Base-by-base conservation (phyloP, 208 protist species). In the Trypanosoma avium region DNA sequence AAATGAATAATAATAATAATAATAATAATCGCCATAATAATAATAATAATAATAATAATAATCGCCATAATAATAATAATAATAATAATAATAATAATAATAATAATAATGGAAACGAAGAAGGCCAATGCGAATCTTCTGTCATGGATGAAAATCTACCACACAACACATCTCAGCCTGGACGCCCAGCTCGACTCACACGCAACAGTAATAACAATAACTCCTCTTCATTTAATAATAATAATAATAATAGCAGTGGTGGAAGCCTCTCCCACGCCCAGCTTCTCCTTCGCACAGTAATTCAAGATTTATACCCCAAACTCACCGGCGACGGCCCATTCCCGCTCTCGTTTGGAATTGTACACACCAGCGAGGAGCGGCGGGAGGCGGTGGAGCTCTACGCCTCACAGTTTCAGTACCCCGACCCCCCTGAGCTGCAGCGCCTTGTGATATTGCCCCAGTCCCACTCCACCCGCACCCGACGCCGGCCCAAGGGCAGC, bases 241-340 rank as follows among this genome's bases (percentile, higher is more conserved):
- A n/a, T n/a, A n/a, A n/a, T n/a, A n/a, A n/a, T n/a, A n/a, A n/a
- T n/a, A n/a, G n/a, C n/a, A n/a, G 58, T 54, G 49, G 49, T 1
- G 17, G 8, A 12, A n/a, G 22, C 10, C 26, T 84, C 27, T 75
- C 78, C n/a, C 82, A 92, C 61, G 63, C 85, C 9, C 82, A 94
- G 79, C 64, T 83, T 22, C 66, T 94, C 13, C 75, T 92, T n/a
- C 85, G 85, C 52, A 86, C 84, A 1, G 76, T 82, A 1, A 92
- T 94, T 61, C 75, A 90, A 56, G 88, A 94, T 42, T 82, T 90
- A 48, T 92, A 88, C 24, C 73, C 75, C 3, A 84, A 87, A 68
- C 77, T 95, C 3, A 81, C 64, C 27, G 84, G 82, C 1, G 61
- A 67, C 17, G 84, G 84, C 5, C 88, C 88, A 4, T 95, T 82